Percentiles rank a stretch among this genome's conserved stretches.
Conservation (phyloP, 2,329 filamentous ascomycete species). For the Chaetomiaceae sp. region DNA sequence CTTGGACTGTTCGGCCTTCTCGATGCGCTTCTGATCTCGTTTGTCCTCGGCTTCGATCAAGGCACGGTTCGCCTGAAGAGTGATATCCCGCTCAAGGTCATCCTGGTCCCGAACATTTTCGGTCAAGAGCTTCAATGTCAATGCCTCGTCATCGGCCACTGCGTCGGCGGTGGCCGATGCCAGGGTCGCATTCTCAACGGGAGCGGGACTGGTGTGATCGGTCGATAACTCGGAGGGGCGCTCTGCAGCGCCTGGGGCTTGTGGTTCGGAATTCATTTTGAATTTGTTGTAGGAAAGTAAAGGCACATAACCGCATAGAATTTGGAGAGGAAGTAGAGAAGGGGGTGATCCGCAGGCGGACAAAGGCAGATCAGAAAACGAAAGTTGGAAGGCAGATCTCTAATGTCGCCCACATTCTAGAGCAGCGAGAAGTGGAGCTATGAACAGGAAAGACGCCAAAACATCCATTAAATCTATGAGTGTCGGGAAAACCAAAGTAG, state of each 20-base stretch:
- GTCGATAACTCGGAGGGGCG: background rate
- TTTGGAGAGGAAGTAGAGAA: background rate
- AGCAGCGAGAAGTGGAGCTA: too few relatives aligned
- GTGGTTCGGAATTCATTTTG: background rate
- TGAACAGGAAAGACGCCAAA: too few relatives aligned
- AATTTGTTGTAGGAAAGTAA: background rate
- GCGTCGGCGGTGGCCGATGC: background rate
- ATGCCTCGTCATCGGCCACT: slow-evolving; percentile 48
- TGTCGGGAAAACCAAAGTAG: too few relatives aligned
- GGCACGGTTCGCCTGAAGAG: slow-evolving; percentile 54
- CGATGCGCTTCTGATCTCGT: slow-evolving; percentile 58
- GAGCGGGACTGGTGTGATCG: background rate
- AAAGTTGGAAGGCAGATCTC: too few relatives aligned
- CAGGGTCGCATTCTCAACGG: background rate
- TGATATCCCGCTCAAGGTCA: slow-evolving; percentile 85
- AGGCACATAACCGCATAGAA: background rate
- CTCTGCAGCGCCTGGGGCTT: background rate
- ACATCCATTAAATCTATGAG: too few relatives aligned
- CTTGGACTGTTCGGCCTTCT: slow-evolving; percentile 51
- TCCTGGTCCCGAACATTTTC: slow-evolving; percentile 77
- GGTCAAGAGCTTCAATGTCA: slow-evolving; percentile 58
- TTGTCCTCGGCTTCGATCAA: slow-evolving; percentile 60
- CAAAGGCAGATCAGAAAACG: too few relatives aligned
- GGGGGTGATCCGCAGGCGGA: too few relatives aligned
- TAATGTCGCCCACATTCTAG: too few relatives aligned